These are phyloP conservation scores for Aureobasidium sp. DNA, from an alignment of 2,329 filamentous ascomycete species.

Conservation along the genomic window DNA sequence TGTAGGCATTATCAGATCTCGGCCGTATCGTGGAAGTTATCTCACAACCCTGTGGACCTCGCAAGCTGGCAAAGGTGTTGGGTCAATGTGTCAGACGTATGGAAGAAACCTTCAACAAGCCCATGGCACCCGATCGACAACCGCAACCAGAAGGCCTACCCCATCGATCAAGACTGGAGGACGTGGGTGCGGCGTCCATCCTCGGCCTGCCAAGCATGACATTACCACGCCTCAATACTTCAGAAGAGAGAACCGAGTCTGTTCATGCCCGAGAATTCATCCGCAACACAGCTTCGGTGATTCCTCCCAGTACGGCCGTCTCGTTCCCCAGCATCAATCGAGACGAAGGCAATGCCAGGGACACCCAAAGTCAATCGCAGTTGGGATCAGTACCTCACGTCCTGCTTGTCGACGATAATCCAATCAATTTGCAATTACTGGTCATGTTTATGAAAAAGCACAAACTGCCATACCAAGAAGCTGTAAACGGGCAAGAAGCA, in stretches of 20 bases:
- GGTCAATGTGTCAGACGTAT: not conserved
- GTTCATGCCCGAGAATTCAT: not conserved
- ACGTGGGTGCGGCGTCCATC: not conserved
- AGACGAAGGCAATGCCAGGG: not conserved
- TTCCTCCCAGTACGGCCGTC: conserved; percentile 6
- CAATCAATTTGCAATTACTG: conserved; percentile 17
- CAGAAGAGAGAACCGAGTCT: not conserved
- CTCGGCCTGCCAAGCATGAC: conserved; percentile 1
- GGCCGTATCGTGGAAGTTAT: conserved; percentile 11
- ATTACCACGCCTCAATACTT: not conserved
- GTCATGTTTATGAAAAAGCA: conserved; percentile 16
- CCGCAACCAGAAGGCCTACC: not conserved
- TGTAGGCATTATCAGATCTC: conserved; percentile 9
- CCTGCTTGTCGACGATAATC: conserved; percentile 20
- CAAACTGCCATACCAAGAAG: conserved; percentile 19
- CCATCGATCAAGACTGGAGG: not conserved
- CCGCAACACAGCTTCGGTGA: not conserved
- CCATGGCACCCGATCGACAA: not conserved
- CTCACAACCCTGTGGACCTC: conserved; percentile 12
- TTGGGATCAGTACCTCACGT: conserved; percentile 6
- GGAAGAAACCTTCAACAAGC: not conserved
- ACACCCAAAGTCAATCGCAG: conserved; percentile 4
- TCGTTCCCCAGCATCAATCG: conserved; percentile 4
- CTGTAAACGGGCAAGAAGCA: conserved; percentile 37
- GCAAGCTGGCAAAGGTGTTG: conserved; percentile 10